Conservation (phyloP, 345 rosid species). For the Ceriops zippeliana region DNA sequence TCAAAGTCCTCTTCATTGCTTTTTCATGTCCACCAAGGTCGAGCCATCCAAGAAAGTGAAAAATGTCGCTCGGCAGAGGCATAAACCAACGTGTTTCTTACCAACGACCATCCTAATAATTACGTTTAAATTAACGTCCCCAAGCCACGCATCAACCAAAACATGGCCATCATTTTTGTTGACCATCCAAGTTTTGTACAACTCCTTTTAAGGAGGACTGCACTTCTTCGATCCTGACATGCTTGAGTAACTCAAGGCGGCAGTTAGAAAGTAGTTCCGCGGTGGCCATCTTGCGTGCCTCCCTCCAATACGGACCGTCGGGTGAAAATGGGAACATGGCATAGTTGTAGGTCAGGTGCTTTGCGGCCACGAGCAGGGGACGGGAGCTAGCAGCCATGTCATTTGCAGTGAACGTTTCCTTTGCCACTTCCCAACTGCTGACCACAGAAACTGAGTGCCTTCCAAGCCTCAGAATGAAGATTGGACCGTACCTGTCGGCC, state of each 20-base stretch:
- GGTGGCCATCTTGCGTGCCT: constrained; percentile 32
- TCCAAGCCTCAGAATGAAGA: constrained; percentile 36
- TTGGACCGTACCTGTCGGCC: constrained; percentile 39
- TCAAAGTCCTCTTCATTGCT: constrained; percentile 32
- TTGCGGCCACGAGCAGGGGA: constrained; percentile 16
- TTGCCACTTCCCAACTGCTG: constrained; percentile 30
- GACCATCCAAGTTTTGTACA: constrained; percentile 20
- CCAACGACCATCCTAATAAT: constrained; percentile 37
- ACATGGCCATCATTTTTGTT: neutral
- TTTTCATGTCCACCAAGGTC: constrained; percentile 40
- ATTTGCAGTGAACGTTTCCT: constrained; percentile 32
- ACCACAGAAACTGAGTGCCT: constrained; percentile 27
- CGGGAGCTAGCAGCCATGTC: constrained; percentile 27
- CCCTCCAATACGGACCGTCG: constrained; percentile 38
- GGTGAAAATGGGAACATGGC: constrained; percentile 34
- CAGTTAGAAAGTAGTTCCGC: constrained; percentile 29
- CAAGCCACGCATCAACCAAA: constrained; percentile 31
- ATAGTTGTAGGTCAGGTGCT: constrained; percentile 30
- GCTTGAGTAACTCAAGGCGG: constrained; percentile 27
- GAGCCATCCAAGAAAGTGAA: constrained; percentile 33
- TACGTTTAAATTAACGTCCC: constrained; percentile 31
- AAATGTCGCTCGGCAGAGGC: constrained; percentile 26
- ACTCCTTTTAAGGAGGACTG: constrained; percentile 13
- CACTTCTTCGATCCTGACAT: constrained; percentile 25
- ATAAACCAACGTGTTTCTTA: constrained; percentile 27